These are phyloP conservation scores for Tillandsia leiboldiana DNA, from an alignment of 176 grass and related monocot species.

Conservation along the genomic window DNA sequence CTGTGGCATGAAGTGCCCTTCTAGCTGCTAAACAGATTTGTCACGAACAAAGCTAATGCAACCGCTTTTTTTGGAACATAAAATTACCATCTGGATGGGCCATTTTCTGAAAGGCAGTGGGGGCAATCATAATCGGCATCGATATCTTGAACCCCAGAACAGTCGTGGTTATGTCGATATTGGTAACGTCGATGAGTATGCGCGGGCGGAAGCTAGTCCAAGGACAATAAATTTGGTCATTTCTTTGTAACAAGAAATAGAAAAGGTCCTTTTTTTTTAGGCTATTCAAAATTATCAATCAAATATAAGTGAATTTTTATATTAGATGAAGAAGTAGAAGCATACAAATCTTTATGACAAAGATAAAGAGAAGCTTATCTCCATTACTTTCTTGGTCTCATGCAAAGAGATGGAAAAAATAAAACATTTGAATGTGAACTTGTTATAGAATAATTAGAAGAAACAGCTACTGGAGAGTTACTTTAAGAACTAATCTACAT, in stretches of 20 bases:
- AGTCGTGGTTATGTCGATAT: slow-evolving; percentile 77
- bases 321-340: too few relatives aligned
- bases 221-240: neutral
- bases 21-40: too few relatives aligned
- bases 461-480: too few relatives aligned
- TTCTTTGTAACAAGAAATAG: neutral
- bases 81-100: slow-evolving; percentile 86
- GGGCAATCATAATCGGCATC: slow-evolving; percentile 95
- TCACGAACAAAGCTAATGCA: too few relatives aligned
- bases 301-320: neutral
- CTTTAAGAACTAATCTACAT: too few relatives aligned
- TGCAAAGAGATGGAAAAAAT: too few relatives aligned
- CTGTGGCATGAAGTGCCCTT: too few relatives aligned
- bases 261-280: neutral
- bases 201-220: slow-evolving; percentile 78
- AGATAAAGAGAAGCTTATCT: too few relatives aligned
- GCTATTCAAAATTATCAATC: neutral
- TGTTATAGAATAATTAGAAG: too few relatives aligned
- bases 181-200: slow-evolving; percentile 91
- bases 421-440: too few relatives aligned
- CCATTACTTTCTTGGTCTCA: too few relatives aligned
- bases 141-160: slow-evolving; percentile 92
- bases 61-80: neutral
- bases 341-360: too few relatives aligned
- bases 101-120: slow-evolving; percentile 94